phyloP scores from a whole-genome alignment of 768 basidiomycete genomes.

The Clitopilus hobsonii region DNA sequence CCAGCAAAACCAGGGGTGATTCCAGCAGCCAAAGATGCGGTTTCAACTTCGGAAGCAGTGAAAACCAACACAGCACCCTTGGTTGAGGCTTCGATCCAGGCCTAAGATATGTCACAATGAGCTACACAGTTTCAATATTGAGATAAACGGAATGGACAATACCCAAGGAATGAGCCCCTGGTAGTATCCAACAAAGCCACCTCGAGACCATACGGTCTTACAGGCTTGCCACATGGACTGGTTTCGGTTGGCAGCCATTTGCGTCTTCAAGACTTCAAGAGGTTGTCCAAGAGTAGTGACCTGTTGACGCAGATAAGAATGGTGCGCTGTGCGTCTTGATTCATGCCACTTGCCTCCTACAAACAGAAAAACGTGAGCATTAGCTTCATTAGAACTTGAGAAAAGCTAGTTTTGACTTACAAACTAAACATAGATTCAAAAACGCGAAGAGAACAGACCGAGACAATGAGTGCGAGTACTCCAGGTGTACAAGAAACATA shows the following conservation, averaged over 20 bases:
- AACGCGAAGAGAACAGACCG: background rate
- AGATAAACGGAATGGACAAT: slow-evolving; percentile 20
- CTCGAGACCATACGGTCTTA: slow-evolving; percentile 85
- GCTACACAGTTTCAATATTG: background rate
- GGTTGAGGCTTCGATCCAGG: slow-evolving; percentile 99
- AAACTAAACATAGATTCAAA: slow-evolving; percentile 32
- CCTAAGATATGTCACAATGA: slow-evolving; percentile 47
- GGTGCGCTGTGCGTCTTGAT: too few relatives aligned
- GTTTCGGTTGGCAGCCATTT: slow-evolving; percentile 96
- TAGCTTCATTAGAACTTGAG: background rate
- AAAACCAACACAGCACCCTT: slow-evolving; percentile 97
- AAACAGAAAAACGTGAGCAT: slow-evolving; percentile 17
- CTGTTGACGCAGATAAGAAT: slow-evolving; percentile 37
- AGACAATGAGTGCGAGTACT: slow-evolving; percentile 2
- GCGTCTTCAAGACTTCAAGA: slow-evolving; percentile 96
- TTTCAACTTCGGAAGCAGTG: slow-evolving; percentile 93
- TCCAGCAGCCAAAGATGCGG: slow-evolving; percentile 55
- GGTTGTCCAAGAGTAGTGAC: slow-evolving; percentile 99
- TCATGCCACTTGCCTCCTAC: slow-evolving; percentile 75
- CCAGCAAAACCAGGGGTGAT: slow-evolving; percentile 80
- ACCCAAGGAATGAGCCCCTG: slow-evolving; percentile 99
- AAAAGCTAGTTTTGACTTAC: slow-evolving; percentile 33
- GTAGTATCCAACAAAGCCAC: slow-evolving; percentile 87
- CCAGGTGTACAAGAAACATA: slow-evolving; percentile 28
- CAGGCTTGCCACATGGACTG: slow-evolving; percentile 89